phyloP scores from a whole-genome alignment of 257 asterid genomes.

The Nemophila menziesii region DNA sequence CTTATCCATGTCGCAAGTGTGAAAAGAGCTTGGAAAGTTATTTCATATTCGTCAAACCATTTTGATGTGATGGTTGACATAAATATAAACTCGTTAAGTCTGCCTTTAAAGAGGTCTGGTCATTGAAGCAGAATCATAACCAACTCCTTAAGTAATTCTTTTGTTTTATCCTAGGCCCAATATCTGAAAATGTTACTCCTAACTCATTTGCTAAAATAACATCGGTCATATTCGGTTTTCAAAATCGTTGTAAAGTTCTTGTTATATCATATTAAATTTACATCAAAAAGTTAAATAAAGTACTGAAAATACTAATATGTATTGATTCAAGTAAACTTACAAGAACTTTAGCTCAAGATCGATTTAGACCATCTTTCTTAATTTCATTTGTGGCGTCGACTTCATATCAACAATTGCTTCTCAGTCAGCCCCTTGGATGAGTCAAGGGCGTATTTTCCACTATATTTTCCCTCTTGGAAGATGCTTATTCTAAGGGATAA shows the following conservation, averaged over 20 bases:
- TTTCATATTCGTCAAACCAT: constrained; percentile 99
- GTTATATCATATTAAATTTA: constrained; percentile 16
- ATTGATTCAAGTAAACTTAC: constrained; percentile 33
- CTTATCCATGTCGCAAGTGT: constrained; percentile 93
- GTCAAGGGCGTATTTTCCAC: too few species aligned
- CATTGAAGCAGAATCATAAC: constrained; percentile 98
- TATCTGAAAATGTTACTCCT: constrained; percentile 81
- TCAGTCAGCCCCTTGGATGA: too few species aligned
- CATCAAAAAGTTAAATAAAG: constrained; percentile 2
- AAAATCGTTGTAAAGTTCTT: constrained; percentile 96
- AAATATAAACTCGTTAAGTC: constrained; percentile 89
- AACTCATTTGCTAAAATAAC: constrained; percentile 87
- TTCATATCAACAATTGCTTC: too few species aligned
- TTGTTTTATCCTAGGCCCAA: constrained; percentile 75
- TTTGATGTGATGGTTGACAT: constrained; percentile 97
- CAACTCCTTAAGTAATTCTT: constrained; percentile 93
- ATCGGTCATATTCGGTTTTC: constrained; percentile 96
- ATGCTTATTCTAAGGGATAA: constrained; percentile 80
- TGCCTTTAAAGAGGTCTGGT: constrained; percentile 92
- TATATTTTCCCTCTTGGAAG: constrained; percentile 80
- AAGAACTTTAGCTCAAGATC: constrained; percentile 46
- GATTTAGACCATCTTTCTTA: constrained; percentile 47
- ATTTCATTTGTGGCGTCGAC: too few species aligned
- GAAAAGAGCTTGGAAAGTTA: constrained; percentile 90
- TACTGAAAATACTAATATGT: too few species aligned